Conservation (phyloP, 2,329 filamentous ascomycete genomes). For the Alternaria consortialis region DNA sequence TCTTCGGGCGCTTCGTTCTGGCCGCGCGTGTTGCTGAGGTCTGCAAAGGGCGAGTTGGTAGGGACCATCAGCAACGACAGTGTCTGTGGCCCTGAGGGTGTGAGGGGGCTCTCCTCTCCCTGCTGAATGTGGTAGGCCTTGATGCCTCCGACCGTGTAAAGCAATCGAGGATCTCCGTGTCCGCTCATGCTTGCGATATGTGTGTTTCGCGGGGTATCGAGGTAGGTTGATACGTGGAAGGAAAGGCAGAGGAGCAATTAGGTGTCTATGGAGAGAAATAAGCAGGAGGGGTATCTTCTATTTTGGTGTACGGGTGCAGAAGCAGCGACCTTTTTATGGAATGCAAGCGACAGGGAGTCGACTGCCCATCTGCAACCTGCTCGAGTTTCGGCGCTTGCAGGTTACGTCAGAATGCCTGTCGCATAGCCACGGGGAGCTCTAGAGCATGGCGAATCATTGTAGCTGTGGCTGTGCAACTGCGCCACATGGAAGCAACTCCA, state of each 20-base stretch:
- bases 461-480: constrained; percentile 12
- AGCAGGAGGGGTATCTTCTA: constrained; percentile 26
- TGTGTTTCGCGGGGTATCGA: constrained; percentile 22
- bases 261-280: neutral
- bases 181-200: constrained; percentile 53
- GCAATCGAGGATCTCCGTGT: constrained; percentile 64
- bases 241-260: neutral
- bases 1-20: constrained; percentile 66
- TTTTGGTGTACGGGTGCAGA: constrained; percentile 15
- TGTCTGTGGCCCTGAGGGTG: constrained; percentile 85
- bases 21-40: constrained; percentile 64
- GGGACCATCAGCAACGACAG: constrained; percentile 96
- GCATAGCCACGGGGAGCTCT: constrained; percentile 4
- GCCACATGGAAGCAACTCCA: constrained; percentile 2
- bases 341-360: constrained; percentile 16
- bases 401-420: constrained; percentile 19
- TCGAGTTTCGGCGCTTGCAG: constrained; percentile 26
- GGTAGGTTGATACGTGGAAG: neutral
- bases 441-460: constrained; percentile 2
- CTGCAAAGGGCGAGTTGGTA: constrained; percentile 75
- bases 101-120: constrained; percentile 84
- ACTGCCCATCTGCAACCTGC: constrained; percentile 19
- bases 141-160: constrained; percentile 78
- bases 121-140: constrained; percentile 90
- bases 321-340: constrained; percentile 21